Base-by-base conservation (phyloP, 148 eudicot species). In the Fagopyrum esculentum region DNA sequence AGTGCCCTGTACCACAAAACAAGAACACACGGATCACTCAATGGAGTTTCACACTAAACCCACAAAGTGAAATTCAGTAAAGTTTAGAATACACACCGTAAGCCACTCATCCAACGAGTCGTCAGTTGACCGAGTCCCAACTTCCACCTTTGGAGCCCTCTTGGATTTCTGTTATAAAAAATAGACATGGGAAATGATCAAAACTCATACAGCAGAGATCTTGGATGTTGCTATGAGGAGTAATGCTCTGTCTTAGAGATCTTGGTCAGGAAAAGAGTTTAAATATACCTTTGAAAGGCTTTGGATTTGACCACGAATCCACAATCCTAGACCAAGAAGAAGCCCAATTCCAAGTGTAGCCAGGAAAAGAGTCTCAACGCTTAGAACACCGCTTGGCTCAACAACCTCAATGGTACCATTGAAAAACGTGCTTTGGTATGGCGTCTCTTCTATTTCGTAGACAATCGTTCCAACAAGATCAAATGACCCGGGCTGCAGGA, bases 31-130 rank as follows among this genome's bases (percentile, higher is more conserved):
- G 66, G 2, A 8, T 2, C 9, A 12, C 52, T 49, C 12, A 8
- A 49, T 49, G 40, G 9, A 49, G 9, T 7, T 8, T 8, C 9
- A 49, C 12, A 49, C 52, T 8, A 49, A 49, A 3, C 12, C 26
- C 64, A 17, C 4, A 30, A 30, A 26, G 40, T 26, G 43, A 60
- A 56, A 19, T 49, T 9, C 52, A 49, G 52, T 56, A 56, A 17
- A 45, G 45, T 7, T 46, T 48, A 74, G 56, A 74, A 35, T 63
- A 75, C 83, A 76, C 40, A 91, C 98, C 96, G 91, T 82, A 76
- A 94, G 80, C 98, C 97, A 94, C 80, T 94, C 98, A 75, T 94
- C 98, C 89, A 86, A 82, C 3, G 97, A 91, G 43, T 88, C 82
- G 81, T 94, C 91, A n/a, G 87, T 89, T 55, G 93, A 84, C 51